phyloP scores from a whole-genome alignment of 1,139 yeast species.

The Lodderomyces oxycetoniae region DNA sequence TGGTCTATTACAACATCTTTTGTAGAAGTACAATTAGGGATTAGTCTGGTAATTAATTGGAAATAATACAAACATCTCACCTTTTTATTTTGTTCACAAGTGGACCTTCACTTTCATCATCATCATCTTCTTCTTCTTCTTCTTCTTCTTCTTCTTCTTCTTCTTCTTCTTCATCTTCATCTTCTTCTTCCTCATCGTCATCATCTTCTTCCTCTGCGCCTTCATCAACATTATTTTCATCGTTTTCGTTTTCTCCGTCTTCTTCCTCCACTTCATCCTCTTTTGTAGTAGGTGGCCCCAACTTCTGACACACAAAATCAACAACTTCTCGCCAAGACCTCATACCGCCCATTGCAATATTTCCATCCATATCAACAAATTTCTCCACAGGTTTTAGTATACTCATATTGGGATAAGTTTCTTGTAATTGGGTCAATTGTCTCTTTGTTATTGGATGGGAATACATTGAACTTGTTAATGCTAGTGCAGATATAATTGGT shows the following conservation, averaged over 20 bases:
- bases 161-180: conserved; percentile 8
- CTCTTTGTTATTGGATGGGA: conserved; percentile 28
- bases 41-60: too few relatives aligned
- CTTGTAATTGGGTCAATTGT: conserved; percentile 22
- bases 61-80: conserved; percentile 1
- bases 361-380: conserved; percentile 28
- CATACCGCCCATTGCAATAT: conserved; percentile 33
- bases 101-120: background rate
- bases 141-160: conserved; percentile 6
- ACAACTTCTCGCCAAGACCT: conserved; percentile 30
- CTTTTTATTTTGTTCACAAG: background rate
- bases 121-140: background rate
- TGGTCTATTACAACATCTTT: too few relatives aligned
- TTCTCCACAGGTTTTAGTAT: conserved; percentile 30
- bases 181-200: conserved; percentile 12
- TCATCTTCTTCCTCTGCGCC: conserved; percentile 15
- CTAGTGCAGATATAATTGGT: conserved; percentile 26
- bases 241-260: conserved; percentile 14
- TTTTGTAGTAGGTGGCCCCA: conserved; percentile 22
- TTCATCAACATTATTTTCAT: conserved; percentile 13
- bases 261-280: conserved; percentile 21
- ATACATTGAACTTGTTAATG: conserved; percentile 28
- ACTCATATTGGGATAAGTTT: conserved; percentile 25
- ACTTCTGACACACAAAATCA: conserved; percentile 23
- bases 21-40: too few relatives aligned